Base-by-base conservation (phyloP, 1,284 basidiomycete species). In the Ustilago loliicola region DNA sequence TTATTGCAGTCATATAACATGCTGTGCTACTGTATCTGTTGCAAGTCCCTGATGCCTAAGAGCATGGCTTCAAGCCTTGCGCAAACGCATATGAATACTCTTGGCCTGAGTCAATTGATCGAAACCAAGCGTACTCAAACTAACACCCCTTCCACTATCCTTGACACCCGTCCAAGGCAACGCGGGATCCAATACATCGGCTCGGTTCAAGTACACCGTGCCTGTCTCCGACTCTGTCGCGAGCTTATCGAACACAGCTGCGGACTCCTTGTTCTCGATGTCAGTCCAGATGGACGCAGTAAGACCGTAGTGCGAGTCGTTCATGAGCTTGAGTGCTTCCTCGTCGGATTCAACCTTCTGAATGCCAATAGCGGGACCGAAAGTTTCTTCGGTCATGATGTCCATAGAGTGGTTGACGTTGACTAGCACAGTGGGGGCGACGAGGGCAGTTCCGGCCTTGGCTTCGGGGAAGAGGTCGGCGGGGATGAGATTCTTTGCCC, bases 261-360 rank as follows among this genome's bases (percentile, higher is more conserved):
- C 89, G 0, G 91, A 92, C 29, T 90, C 90, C 0, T 88, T 83
- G 64, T 91, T 89, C 10, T 87, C 87, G 40, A 81, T 80, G 81
- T 94, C 90, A 0, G 96, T 97, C 96, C 96, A 98, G 32, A 98
- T 87, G 21, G 94, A 95, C 1, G 94, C 94, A 1, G 96, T 98
- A 36, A 98, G 89, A 15, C 96, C 96, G 85, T 96, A 98, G 1
- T 90, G 91, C n/a, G 95, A 97, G 87, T 98, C 95, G 87, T 98
- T 98, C 93, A 98, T 98, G 34, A 97, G 89, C 36, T 88, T 85
- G 65, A 98, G 88, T 0, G 95, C 95, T 86, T 96, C 94, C 57
- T 92, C 91, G 83, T 96, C 94, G 0, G 91, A 91, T 15, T 90
- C 88, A 25, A 93, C 93, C 89, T 94, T 95, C 88, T 94, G 93